Percentiles rank a stretch among this genome's conserved stretches.
Evolutionary conservation across 345 rosid species (phyloP).

Genomic region (Nasturtium officinale): DNA sequence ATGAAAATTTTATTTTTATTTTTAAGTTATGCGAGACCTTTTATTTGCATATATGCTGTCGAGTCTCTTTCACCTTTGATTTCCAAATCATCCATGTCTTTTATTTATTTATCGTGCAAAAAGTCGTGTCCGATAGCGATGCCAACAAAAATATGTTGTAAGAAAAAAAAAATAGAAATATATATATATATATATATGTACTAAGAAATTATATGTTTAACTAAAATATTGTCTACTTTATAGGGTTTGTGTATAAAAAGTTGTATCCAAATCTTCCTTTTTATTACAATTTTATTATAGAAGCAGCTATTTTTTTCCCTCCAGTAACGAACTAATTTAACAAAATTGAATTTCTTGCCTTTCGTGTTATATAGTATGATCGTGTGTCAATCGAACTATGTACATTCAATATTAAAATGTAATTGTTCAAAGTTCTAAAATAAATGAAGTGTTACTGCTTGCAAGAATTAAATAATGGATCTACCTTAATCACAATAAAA

Average conservation of each 20-base stretch:
- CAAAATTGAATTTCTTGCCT: background rate
- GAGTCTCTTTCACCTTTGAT: conserved; percentile 26
- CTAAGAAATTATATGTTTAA: background rate
- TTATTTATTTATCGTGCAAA: conserved; percentile 5
- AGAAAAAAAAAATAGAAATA: too few relatives aligned
- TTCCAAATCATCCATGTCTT: conserved; percentile 18
- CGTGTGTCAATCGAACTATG: background rate
- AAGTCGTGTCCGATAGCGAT: background rate
- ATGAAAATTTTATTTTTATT: background rate
- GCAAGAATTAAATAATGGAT: conserved; percentile 9
- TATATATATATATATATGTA: background rate
- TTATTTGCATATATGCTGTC: conserved; percentile 24
- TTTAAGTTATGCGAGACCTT: background rate
- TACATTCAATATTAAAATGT: background rate
- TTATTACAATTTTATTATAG: background rate
- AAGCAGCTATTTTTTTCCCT: background rate
- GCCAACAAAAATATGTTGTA: too few relatives aligned
- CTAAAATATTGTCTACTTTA: background rate
- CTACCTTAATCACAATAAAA: conserved; percentile 7
- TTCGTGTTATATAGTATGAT: background rate
- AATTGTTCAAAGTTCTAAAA: background rate
- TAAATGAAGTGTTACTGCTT: background rate
- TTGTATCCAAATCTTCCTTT: conserved; percentile 4
- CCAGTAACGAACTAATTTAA: background rate
- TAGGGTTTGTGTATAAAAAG: background rate